A percentile compares a stretch with the other conserved stretches of the same genome.
Evolutionary conservation across 352 stramenopile species (phyloP).

Genomic region (Globisporangium barbulae): DNA sequence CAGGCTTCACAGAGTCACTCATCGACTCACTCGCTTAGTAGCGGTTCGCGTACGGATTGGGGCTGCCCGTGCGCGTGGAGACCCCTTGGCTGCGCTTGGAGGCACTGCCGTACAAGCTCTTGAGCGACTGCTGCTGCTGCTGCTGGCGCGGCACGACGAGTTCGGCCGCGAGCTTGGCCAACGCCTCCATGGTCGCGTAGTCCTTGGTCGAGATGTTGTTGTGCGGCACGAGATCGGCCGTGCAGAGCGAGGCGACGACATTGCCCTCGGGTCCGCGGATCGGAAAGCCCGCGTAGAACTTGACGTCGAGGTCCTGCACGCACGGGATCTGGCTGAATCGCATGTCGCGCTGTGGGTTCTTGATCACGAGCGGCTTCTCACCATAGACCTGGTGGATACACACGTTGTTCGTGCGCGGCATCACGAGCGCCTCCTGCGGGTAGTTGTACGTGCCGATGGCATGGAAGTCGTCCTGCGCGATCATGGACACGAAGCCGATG

Average conservation of each 20-base stretch:
- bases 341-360: slow-evolving; percentile 64
- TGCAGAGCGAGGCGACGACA: slow-evolving; percentile 45
- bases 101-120: not conserved
- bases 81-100: not conserved
- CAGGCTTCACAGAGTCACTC: not conserved
- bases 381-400: slow-evolving; percentile 57
- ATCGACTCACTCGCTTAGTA: not conserved
- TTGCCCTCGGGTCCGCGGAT: slow-evolving; percentile 39
- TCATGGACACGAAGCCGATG: slow-evolving; percentile 58
- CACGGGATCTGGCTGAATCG: slow-evolving; percentile 51
- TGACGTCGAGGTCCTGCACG: slow-evolving; percentile 42
- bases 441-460: slow-evolving; percentile 46
- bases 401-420: slow-evolving; percentile 49
- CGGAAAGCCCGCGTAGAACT: slow-evolving; percentile 69
- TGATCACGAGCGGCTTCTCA: slow-evolving; percentile 57
- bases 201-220: slow-evolving; percentile 65
- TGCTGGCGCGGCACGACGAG: slow-evolving; percentile 23
- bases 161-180: slow-evolving; percentile 48
- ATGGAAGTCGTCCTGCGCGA: slow-evolving; percentile 50
- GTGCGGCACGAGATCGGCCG: slow-evolving; percentile 38
- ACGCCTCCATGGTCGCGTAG: slow-evolving; percentile 70
- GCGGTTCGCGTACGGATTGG: slow-evolving; percentile 4
- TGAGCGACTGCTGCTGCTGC: not conserved
- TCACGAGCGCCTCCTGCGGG: slow-evolving; percentile 19
- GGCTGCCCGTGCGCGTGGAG: not conserved